Conservation (phyloP, 345 rosid species). For the Eucalyptus marginata region DNA sequence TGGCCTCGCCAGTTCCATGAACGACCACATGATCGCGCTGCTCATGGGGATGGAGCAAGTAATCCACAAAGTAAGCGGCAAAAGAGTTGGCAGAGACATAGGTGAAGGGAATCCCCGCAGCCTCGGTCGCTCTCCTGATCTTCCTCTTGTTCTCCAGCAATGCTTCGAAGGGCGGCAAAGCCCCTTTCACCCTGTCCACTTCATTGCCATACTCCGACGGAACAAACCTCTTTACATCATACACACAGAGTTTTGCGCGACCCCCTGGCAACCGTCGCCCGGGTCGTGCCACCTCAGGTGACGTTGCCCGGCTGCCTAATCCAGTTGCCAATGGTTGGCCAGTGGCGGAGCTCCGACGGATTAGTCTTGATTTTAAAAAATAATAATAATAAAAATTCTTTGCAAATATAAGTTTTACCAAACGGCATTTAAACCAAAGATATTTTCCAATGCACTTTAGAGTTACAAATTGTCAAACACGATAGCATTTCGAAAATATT, state of each 20-base stretch:
- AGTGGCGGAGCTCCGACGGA: rapidly evolving
- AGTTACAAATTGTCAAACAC: too few species aligned
- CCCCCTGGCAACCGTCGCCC: rapidly evolving
- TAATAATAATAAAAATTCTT: too few species aligned
- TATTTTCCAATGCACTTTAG: too few species aligned
- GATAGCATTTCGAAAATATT: too few species aligned
- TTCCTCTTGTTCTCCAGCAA: slow-evolving; percentile 11
- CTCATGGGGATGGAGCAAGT: slow-evolving; percentile 4
- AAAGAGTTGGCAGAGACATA: slow-evolving; percentile 17
- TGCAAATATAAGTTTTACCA: rapidly evolving
- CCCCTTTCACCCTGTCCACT: slow-evolving; percentile 11
- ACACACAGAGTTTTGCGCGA: not conserved
- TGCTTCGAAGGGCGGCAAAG: slow-evolving; percentile 7
- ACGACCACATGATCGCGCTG: not conserved
- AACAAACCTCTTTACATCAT: slow-evolving; percentile 14
- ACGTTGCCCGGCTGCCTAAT: rapidly evolving
- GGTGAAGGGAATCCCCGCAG: slow-evolving; percentile 9
- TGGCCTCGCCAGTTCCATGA: slow-evolving; percentile 17
- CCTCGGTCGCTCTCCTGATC: slow-evolving; percentile 22
- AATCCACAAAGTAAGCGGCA: slow-evolving; percentile 11
- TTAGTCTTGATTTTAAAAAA: too few species aligned
- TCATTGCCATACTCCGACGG: slow-evolving; percentile 33
- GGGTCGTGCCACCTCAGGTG: rapidly evolving
- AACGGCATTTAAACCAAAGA: too few species aligned
- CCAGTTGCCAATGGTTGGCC: rapidly evolving